Percentiles rank a stretch among this genome's conserved stretches.
Conservation (phyloP, 169 alveolate genomes). For the Theileria luwenshuni region DNA sequence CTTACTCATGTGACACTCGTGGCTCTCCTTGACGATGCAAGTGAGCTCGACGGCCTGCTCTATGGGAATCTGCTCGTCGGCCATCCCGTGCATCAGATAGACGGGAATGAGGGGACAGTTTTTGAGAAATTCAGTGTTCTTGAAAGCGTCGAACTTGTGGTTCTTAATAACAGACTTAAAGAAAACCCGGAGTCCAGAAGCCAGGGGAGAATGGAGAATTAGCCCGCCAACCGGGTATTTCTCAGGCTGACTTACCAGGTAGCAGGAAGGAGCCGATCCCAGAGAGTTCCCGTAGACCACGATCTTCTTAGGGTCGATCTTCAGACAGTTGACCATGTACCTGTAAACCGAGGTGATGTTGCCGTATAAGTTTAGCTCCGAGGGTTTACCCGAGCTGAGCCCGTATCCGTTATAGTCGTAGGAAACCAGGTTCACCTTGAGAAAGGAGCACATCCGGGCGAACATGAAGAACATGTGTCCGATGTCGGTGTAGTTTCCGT, state of each 20-base stretch:
- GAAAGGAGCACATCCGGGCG: slow-evolving; percentile 61
- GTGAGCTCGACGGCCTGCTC: slow-evolving; percentile 54
- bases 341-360: slow-evolving; percentile 77
- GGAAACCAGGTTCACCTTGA: slow-evolving; percentile 77
- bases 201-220: slow-evolving; percentile 86
- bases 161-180: slow-evolving; percentile 55
- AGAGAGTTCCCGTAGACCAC: slow-evolving; percentile 86
- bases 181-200: slow-evolving; percentile 83
- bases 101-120: slow-evolving; percentile 49
- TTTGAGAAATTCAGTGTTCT: slow-evolving; percentile 72
- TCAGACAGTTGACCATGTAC: slow-evolving; percentile 60
- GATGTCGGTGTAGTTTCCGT: slow-evolving; percentile 89
- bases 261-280: slow-evolving; percentile 88
- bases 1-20: slow-evolving; percentile 4
- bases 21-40: slow-evolving; percentile 23
- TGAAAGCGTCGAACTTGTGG: slow-evolving; percentile 80
- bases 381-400: slow-evolving; percentile 75
- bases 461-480: slow-evolving; percentile 77
- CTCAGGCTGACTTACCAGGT: slow-evolving; percentile 67
- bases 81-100: slow-evolving; percentile 71
- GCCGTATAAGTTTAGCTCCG: slow-evolving; percentile 73
- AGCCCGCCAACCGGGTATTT: slow-evolving; percentile 82
- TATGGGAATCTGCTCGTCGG: slow-evolving; percentile 64
- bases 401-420: slow-evolving; percentile 93
- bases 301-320: slow-evolving; percentile 70